These are phyloP conservation scores for Porpolomopsis calyptriformis DNA, from an alignment of 768 basidiomycete species.

Conservation along the genomic window DNA sequence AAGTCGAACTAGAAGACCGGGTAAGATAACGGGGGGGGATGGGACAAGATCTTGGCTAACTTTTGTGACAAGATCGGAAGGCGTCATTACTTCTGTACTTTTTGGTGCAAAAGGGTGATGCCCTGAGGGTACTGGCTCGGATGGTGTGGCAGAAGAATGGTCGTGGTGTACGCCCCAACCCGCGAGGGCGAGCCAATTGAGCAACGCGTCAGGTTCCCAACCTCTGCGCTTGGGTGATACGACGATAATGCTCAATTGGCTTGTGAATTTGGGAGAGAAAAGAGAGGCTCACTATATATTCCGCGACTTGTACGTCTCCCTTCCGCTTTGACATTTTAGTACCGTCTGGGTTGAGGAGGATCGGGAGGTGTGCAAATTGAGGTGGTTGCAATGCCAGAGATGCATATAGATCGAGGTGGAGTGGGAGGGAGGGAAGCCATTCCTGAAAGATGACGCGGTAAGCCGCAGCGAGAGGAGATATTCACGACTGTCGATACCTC, in stretches of 20 bases:
- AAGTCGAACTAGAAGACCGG: conserved; percentile 56
- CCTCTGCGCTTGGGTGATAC: conserved; percentile 49
- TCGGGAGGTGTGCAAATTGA: conserved; percentile 82
- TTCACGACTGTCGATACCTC: conserved; percentile 44
- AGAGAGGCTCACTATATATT: conserved; percentile 56
- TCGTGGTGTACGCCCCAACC: conserved; percentile 72
- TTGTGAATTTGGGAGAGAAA: neutral
- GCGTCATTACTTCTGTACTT: conserved; percentile 51
- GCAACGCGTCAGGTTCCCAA: conserved; percentile 81
- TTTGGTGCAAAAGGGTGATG: conserved; percentile 36
- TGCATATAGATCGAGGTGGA: conserved; percentile 85
- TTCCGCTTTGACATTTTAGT: conserved; percentile 92
- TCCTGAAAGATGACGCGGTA: conserved; percentile 43
- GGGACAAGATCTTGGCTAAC: conserved; percentile 24
- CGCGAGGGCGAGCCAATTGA: conserved; percentile 92
- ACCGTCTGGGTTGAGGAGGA: conserved; percentile 83
- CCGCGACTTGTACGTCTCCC: conserved; percentile 77
- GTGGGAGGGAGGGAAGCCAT: conserved; percentile 89
- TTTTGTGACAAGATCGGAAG: conserved; percentile 54
- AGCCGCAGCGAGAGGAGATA: neutral
- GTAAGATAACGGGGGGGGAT: neutral
- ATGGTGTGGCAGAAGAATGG: conserved; percentile 13
- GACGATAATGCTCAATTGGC: neutral
- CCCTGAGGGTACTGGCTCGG: conserved; percentile 13
- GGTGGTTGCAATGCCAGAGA: conserved; percentile 64